These are phyloP conservation scores for Leccinum variicolor DNA, from an alignment of 768 basidiomycete species.

Conservation along the genomic window DNA sequence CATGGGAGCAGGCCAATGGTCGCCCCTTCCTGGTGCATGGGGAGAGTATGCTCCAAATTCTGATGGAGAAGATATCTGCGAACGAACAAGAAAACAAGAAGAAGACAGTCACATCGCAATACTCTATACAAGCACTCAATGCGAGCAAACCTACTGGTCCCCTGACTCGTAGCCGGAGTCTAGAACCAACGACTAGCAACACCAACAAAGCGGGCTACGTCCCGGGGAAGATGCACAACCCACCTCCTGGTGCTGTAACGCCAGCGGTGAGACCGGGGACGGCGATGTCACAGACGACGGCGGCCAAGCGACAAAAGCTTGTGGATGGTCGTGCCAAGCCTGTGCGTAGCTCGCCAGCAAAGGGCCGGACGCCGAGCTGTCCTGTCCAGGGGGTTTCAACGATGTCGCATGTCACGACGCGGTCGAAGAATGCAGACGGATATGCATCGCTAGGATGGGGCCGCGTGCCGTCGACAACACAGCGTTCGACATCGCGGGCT, in stretches of 20 bases:
- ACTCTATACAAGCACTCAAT: conserved; percentile 30
- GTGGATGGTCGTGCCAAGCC: conserved; percentile 35
- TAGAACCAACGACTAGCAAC: conserved; percentile 20
- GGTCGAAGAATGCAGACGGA: conserved; percentile 26
- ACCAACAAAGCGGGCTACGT: conserved; percentile 21
- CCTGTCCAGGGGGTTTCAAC: conserved; percentile 1
- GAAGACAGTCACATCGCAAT: conserved; percentile 38
- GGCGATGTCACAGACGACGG: conserved; percentile 44
- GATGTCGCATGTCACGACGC: conserved; percentile 18
- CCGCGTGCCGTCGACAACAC: conserved; percentile 33
- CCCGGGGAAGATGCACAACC: conserved; percentile 31
- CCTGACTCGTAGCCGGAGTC: conserved; percentile 25
- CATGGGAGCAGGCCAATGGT: conserved; percentile 79
- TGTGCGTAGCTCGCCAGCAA: conserved; percentile 23
- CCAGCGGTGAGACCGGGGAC: conserved; percentile 55
- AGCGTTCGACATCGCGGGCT: conserved; percentile 27
- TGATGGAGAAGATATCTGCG: conserved; percentile 70
- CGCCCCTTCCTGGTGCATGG: conserved; percentile 84
- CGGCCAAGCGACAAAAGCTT: conserved; percentile 62
- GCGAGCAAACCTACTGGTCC: conserved; percentile 13
- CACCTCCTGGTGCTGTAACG: conserved; percentile 41
- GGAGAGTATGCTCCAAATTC: conserved; percentile 70
- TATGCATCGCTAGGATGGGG: conserved; percentile 32
- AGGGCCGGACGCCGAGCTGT: conserved; percentile 27
- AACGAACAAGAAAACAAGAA: conserved; percentile 81